Evolutionary conservation across 2,329 filamentous ascomycete genomes (phyloP), one percentile per base, ranked within the genome.

Genomic region (Fusarium sp.): DNA sequence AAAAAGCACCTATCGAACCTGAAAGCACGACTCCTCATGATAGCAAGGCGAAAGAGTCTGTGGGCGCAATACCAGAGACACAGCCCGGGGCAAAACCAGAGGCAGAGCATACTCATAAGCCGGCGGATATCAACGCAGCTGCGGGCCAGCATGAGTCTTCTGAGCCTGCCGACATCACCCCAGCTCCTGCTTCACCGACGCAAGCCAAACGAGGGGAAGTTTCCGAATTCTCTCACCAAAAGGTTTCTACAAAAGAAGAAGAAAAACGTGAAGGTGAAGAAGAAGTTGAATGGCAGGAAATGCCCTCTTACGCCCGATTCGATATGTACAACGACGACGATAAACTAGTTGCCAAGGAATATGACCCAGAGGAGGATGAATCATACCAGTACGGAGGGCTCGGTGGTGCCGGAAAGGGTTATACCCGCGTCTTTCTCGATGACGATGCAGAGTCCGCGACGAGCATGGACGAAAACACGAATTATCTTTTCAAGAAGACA

Each of bases 271-370:
- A 86, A 4, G 82, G 87, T 4, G 72, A 54, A 2, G 46, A 78
- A 13, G 88, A 88, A 7, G 91, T 91, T n/a, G 89, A 82, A 51
- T 99, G 96, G 96, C 93, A 97, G 81, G 87, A 88, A 4, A 99
- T 99, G 96, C 96, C 95, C 3, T 89, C 96, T 2, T 93, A 94
- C 75, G 96, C 94, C 9, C 91, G 91, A 37, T 96, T 96, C 77
- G 95, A 98, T 79, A 92, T 97, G 70, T 99, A 98, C 78, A 93
- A 99, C 76, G 96, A 99, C 74, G 90, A 97, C 77, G 92, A 97
- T 71, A 92, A 87, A 70, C 84, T 99, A 27, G 85, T 99, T 68
- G 96, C 96, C 14, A 90, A 87, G 67, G 95, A 96, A 71, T 90
- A 91, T 60, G 88, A 91, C 30, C 87, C 90, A 15, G 90, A 93